Conservation (phyloP, 2,329 filamentous ascomycete genomes). For the Raffaelea ambrosiae region DNA sequence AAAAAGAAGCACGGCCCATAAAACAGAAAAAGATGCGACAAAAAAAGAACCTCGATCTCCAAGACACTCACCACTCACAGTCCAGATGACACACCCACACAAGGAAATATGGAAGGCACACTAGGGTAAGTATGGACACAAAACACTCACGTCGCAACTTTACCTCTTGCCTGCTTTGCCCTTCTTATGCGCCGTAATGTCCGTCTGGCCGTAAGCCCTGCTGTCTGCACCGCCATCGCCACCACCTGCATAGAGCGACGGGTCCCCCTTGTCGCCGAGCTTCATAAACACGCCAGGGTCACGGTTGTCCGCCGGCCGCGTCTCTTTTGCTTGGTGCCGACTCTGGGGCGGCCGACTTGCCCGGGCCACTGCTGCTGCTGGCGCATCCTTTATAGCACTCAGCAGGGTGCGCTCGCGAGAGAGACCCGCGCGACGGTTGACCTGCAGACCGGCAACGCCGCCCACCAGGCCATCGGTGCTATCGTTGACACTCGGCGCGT, state of each 20-base stretch:
- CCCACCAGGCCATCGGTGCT: constrained; percentile 89
- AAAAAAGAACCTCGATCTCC: too few relatives aligned
- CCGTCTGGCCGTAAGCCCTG: constrained; percentile 18
- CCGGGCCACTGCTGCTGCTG: constrained; percentile 16
- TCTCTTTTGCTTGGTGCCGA: constrained; percentile 52
- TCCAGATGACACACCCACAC: too few relatives aligned
- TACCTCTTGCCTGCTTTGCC: constrained; percentile 15
- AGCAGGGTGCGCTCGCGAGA: constrained; percentile 79
- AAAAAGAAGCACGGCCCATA: too few relatives aligned
- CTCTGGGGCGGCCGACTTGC: too few relatives aligned
- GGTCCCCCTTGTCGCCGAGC: constrained; percentile 80
- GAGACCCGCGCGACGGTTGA: constrained; percentile 73
- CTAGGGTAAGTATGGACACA: background rate
- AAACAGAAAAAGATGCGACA: too few relatives aligned
- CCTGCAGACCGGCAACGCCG: constrained; percentile 74
- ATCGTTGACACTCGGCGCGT: constrained; percentile 55
- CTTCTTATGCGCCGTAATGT: constrained; percentile 21
- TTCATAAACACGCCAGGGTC: constrained; percentile 70
- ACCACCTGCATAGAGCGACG: constrained; percentile 61
- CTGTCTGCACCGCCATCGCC: constrained; percentile 49
- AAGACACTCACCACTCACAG: too few relatives aligned
- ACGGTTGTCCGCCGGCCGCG: constrained; percentile 57
- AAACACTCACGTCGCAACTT: constrained; percentile 14
- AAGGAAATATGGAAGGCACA: background rate
- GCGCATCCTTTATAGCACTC: constrained; percentile 69